These are phyloP conservation scores for Eruca vesicaria DNA, from an alignment of 441 rosid species.

Conservation along the genomic window DNA sequence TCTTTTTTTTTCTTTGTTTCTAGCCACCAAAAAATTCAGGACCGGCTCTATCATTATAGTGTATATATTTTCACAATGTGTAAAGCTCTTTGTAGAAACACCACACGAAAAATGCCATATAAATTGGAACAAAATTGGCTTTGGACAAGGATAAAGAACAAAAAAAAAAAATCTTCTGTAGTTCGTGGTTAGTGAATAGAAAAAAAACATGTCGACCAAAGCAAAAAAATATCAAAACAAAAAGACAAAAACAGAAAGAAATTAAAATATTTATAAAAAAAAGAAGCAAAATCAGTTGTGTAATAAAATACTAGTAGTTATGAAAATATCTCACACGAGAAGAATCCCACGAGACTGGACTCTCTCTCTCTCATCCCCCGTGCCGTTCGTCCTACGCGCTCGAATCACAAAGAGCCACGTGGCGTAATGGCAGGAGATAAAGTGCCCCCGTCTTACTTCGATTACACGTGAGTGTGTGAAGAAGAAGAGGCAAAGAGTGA, in stretches of 20 bases:
- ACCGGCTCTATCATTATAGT: too few relatives aligned
- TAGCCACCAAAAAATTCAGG: too few relatives aligned
- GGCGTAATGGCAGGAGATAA: constrained; percentile 21
- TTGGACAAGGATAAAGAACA: neutral
- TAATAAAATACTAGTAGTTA: neutral
- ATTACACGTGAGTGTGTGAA: constrained; percentile 23
- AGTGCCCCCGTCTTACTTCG: constrained; percentile 27
- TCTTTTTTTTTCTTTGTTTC: too few relatives aligned
- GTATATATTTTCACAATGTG: neutral
- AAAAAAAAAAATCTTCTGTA: neutral
- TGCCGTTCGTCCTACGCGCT: constrained; percentile 39
- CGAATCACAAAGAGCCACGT: constrained; percentile 36
- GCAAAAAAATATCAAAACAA: constrained; percentile 26
- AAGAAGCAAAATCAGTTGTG: neutral
- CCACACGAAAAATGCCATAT: neutral
- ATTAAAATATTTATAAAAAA: neutral
- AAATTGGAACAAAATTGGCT: neutral
- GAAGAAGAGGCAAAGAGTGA: neutral
- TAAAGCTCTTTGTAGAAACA: neutral
- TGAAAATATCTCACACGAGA: constrained; percentile 7
- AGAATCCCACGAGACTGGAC: constrained; percentile 24
- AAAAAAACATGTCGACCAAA: constrained; percentile 14
- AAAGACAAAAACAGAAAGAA: neutral
- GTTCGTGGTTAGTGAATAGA: constrained; percentile 7
- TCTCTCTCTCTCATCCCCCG: constrained; percentile 10